These are phyloP conservation scores for Scenedesmus sp. DNA, from an alignment of 163 green algal genomes.

Conservation along the genomic window DNA sequence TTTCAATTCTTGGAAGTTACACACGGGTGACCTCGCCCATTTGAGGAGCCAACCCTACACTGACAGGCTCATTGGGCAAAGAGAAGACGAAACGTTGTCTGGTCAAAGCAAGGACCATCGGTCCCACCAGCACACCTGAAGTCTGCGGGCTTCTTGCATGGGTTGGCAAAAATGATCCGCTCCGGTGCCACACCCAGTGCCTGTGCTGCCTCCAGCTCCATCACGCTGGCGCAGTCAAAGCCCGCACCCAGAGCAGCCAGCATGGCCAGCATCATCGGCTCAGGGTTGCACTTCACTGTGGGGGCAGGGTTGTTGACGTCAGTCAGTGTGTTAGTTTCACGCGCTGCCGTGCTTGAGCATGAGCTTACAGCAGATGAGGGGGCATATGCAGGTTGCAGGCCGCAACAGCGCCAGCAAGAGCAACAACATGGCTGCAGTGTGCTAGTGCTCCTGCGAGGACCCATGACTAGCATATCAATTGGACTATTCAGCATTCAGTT, in stretches of 20 bases:
- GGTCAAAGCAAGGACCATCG: no score
- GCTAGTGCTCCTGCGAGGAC: background rate
- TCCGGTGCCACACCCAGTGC: conserved; percentile 59
- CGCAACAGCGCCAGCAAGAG: background rate
- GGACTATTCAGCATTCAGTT: no score
- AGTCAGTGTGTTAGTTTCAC: background rate
- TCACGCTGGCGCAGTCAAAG: conserved; percentile 93
- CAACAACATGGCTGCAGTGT: background rate
- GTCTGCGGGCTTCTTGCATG: conserved; percentile 68
- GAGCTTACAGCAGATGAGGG: background rate
- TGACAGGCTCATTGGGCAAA: no score
- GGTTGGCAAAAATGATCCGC: conserved; percentile 79
- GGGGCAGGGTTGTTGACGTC: background rate
- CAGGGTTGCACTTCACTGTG: conserved; percentile 49
- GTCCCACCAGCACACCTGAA: conserved; percentile 15
- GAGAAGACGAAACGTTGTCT: no score
- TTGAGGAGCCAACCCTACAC: no score
- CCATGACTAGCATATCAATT: no score
- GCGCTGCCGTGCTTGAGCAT: no score
- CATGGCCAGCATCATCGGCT: conserved; percentile 26
- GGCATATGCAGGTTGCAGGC: background rate
- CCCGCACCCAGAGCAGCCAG: conserved; percentile 83
- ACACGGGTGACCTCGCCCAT: no score
- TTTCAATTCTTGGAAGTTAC: no score
- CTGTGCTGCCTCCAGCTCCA: conserved; percentile 78